Percentiles rank a stretch among this genome's conserved stretches.
These are phyloP conservation scores for Beta vulgaris DNA, from an alignment of 148 eudicot genomes.

Conservation along the genomic window DNA sequence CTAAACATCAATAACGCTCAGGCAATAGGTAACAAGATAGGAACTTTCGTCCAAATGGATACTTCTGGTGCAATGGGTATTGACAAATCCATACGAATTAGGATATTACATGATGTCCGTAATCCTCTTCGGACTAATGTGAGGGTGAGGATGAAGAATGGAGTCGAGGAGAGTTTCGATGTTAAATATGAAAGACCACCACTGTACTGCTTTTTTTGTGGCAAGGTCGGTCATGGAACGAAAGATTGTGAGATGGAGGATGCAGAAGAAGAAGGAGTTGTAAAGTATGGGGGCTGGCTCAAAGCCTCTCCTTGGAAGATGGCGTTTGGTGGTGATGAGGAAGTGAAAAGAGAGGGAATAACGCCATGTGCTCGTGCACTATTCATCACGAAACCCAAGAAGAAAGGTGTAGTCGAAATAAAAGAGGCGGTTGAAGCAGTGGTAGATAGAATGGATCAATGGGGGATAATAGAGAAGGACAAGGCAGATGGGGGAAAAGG, in stretches of 20 bases:
- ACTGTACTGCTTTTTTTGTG: background rate
- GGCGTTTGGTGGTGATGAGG: background rate
- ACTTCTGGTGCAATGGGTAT: background rate
- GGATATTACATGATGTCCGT: background rate
- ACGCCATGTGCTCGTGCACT: background rate
- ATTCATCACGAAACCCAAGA: background rate
- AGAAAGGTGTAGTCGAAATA: background rate
- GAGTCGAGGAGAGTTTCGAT: background rate
- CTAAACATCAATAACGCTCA: background rate
- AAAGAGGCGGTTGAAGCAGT: background rate
- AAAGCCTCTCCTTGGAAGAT: background rate
- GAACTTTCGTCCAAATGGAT: background rate
- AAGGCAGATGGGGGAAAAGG: too few species aligned
- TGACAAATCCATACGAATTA: background rate
- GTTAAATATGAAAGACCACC: background rate
- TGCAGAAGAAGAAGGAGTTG: too few species aligned
- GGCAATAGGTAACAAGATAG: background rate
- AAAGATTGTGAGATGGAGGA: background rate
- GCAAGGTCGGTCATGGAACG: background rate
- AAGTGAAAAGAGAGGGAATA: background rate
- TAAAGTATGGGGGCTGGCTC: background rate
- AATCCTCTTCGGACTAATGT: background rate
- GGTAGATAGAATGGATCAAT: too few species aligned
- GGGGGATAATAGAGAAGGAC: too few species aligned
- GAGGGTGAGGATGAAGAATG: too few species aligned